phyloP scores from a whole-genome alignment of 805 yeast genomes.

The Yamadazyma nakazawae region DNA sequence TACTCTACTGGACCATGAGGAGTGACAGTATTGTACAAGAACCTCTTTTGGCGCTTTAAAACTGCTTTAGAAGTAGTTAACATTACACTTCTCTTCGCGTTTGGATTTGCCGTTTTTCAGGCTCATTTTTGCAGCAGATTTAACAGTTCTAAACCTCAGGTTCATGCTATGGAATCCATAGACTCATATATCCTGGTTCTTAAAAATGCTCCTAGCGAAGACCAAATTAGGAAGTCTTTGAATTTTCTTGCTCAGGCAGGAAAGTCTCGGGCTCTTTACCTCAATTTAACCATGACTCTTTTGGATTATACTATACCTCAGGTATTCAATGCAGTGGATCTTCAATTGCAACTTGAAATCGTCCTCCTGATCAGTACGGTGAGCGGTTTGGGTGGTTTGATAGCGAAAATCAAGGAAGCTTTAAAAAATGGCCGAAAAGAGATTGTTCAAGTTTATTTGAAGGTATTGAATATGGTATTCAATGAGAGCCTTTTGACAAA shows the following conservation, averaged over 20 bases:
- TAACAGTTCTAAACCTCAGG: background rate
- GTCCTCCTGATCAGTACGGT: constrained; percentile 19
- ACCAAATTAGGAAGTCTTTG: background rate
- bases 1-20: background rate
- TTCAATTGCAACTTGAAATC: constrained; percentile 6
- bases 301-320: constrained; percentile 35
- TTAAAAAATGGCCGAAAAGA: background rate
- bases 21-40: background rate
- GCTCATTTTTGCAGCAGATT: background rate
- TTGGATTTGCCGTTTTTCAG: background rate
- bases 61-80: background rate
- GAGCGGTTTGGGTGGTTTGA: constrained; percentile 32
- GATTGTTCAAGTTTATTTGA: background rate
- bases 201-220: constrained; percentile 1
- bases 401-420: constrained; percentile 13
- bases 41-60: background rate
- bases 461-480: constrained; percentile 5
- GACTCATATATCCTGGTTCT: background rate
- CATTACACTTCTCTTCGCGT: background rate
- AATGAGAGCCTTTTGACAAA: constrained; percentile 5
- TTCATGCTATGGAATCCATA: background rate
- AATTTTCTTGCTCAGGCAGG: background rate
- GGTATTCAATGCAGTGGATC: constrained; percentile 18
- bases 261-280: background rate
- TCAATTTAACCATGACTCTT: constrained; percentile 17